A percentile compares a stretch with the other conserved stretches of the same genome.
Evolutionary conservation across 441 rosid species (phyloP).

Genomic region (Populus trichocarpa): DNA sequence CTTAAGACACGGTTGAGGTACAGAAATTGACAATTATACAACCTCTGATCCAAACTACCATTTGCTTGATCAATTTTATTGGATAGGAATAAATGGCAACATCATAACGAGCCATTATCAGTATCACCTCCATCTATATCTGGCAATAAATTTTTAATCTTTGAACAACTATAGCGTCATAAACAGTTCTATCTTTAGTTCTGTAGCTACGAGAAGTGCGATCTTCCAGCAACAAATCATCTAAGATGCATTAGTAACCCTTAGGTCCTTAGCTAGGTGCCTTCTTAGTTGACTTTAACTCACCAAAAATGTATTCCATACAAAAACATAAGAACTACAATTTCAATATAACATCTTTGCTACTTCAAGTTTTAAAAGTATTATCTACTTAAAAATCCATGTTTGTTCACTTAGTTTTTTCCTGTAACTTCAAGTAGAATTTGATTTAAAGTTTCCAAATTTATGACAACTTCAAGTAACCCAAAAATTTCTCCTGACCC

Average conservation of each 20-base stretch:
- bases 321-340: background rate
- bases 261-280: background rate
- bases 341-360: background rate
- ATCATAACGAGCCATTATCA: background rate
- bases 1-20: background rate
- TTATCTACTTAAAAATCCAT: background rate
- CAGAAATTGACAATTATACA: background rate
- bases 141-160: background rate
- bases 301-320: too few species aligned
- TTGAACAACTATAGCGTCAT: background rate
- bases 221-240: background rate
- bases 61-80: background rate
- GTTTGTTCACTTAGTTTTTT: background rate
- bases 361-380: background rate
- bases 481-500: background rate
- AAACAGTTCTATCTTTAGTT: background rate
- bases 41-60: background rate
- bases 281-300: background rate
- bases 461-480: background rate
- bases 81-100: background rate
- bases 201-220: background rate
- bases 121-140: background rate
- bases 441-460: too few species aligned
- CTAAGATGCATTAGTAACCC: background rate
- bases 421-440: too few species aligned